Percentiles rank a stretch among this genome's conserved stretches.
Evolutionary conservation across 768 basidiomycete species (phyloP).

Genomic region (Suillus alpinus): DNA sequence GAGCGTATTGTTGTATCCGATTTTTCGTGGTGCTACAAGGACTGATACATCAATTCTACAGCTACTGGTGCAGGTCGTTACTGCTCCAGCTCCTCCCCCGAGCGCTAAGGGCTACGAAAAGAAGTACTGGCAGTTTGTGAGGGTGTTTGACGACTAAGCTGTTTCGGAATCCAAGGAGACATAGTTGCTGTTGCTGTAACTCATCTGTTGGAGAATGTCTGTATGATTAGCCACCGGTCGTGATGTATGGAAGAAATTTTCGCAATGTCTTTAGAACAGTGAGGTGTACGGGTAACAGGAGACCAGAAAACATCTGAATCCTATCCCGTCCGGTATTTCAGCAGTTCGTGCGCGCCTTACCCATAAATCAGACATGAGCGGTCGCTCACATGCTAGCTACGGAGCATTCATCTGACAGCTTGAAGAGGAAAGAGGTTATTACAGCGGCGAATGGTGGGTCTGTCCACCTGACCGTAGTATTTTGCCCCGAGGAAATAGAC

Average conservation of each 20-base stretch:
- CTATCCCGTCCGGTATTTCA: neutral
- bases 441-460: neutral
- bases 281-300: neutral
- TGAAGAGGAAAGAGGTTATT: neutral
- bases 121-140: neutral
- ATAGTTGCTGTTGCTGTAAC: neutral
- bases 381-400: no score
- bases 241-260: neutral
- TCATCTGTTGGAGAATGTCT: neutral
- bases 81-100: neutral
- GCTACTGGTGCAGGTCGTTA: no score
- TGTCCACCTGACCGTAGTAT: neutral
- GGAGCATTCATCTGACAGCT: neutral
- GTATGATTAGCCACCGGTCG: neutral
- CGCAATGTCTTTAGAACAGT: neutral
- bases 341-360: neutral
- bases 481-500: neutral
- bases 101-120: neutral
- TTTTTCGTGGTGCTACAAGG: no score
- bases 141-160: neutral
- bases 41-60: no score
- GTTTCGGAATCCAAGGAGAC: neutral
- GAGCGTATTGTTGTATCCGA: no score
- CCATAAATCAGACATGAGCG: no score
- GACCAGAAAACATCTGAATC: neutral